These are phyloP conservation scores for Rickenella mellea DNA, from an alignment of 768 basidiomycete genomes.

Conservation along the genomic window DNA sequence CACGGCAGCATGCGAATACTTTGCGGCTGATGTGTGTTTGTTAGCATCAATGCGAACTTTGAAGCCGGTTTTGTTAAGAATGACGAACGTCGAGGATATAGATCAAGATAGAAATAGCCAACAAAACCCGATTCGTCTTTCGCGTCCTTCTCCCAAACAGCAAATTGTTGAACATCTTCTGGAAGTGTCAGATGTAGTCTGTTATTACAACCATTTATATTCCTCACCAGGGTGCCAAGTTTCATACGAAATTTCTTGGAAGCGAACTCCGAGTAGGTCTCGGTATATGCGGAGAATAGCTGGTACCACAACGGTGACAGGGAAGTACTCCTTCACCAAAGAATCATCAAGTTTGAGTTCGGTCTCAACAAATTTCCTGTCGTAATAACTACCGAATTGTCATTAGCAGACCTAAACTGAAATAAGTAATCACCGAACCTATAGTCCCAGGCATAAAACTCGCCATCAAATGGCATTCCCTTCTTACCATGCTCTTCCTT, in stretches of 20 bases:
- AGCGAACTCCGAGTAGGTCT: conserved; percentile 66
- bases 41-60: too few relatives aligned
- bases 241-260: conserved; percentile 26
- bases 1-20: conserved; percentile 83
- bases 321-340: conserved; percentile 84
- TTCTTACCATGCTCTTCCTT: conserved; percentile 57
- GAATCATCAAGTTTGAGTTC: conserved; percentile 64
- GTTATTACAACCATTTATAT: not conserved
- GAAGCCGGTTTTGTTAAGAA: not conserved
- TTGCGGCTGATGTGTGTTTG: conserved; percentile 23
- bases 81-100: conserved; percentile 70
- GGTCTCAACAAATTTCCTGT: conserved; percentile 44
- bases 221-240: conserved; percentile 68
- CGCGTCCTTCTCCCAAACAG: conserved; percentile 77
- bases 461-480: conserved; percentile 54
- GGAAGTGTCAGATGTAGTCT: conserved; percentile 2
- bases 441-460: conserved; percentile 83
- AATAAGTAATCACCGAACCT: conserved; percentile 30
- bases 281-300: conserved; percentile 80
- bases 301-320: conserved; percentile 74
- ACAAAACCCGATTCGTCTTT: conserved; percentile 64
- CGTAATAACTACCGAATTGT: conserved; percentile 8
- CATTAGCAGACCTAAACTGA: not conserved
- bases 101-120: conserved; percentile 82
- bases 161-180: conserved; percentile 71